Percentiles rank a stretch among this genome's conserved stretches.
phyloP scores from a whole-genome alignment of 1,284 basidiomycete species.

The Ustilago crameri region DNA sequence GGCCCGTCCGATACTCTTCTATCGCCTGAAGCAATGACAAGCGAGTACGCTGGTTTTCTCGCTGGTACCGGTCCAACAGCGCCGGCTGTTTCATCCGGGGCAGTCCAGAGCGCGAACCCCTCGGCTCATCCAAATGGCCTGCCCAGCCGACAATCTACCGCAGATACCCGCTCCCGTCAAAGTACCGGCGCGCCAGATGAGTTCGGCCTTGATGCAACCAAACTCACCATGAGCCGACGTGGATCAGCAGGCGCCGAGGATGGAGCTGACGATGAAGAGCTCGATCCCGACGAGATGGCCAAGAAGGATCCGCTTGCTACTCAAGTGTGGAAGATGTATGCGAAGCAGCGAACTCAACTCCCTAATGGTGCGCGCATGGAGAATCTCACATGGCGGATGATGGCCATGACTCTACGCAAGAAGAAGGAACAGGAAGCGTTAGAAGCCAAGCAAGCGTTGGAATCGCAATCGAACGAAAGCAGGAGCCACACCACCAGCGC shows the following conservation, averaged over 20 bases:
- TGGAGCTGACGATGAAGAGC: constrained; percentile 39
- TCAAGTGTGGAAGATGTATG: constrained; percentile 97
- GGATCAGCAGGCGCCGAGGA: constrained; percentile 55
- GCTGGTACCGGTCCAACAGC: constrained; percentile 2
- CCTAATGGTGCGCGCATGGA: constrained; percentile 96
- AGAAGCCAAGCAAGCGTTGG: constrained; percentile 38
- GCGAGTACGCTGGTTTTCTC: constrained; percentile 38
- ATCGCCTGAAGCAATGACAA: constrained; percentile 26
- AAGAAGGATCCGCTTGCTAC: constrained; percentile 87
- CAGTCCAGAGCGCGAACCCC: too few species aligned
- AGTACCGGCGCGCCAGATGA: constrained; percentile 29
- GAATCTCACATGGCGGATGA: constrained; percentile 97
- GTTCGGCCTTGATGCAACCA: constrained; percentile 11
- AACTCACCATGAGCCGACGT: constrained; percentile 43
- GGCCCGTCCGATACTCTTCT: constrained; percentile 21
- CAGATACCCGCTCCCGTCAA: constrained; percentile 27
- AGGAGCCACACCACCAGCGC: constrained; percentile 41
- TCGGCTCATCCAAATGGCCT: too few species aligned
- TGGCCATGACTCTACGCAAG: constrained; percentile 91
- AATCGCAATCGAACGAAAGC: constrained; percentile 28
- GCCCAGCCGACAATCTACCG: constrained; percentile 16
- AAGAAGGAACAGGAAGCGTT: constrained; percentile 71
- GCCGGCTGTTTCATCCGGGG: not conserved
- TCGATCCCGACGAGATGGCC: constrained; percentile 68
- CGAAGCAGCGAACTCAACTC: constrained; percentile 83